Conservation (phyloP, 257 asterid genomes). For the Datura wrightii region DNA sequence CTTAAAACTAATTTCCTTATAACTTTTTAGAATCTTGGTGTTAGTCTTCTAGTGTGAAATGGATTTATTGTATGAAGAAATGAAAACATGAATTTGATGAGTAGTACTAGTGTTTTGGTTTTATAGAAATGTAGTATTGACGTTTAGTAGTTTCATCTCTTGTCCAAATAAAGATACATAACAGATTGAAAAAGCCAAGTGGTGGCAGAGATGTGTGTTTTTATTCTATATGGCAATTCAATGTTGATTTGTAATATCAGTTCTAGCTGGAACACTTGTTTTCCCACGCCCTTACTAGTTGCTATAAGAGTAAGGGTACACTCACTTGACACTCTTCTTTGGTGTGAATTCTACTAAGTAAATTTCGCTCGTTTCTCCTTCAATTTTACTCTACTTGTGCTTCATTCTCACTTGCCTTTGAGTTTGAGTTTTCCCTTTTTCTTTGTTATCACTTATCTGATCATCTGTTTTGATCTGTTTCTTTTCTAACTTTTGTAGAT, state of each 20-base stretch:
- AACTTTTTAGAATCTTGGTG: not conserved
- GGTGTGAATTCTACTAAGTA: not conserved
- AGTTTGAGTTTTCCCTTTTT: not conserved
- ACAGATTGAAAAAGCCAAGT: not conserved
- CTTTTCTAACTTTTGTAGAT: not conserved
- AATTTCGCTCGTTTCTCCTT: not conserved
- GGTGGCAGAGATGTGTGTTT: too few relatives aligned
- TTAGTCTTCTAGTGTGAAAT: not conserved
- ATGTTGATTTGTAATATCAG: too few relatives aligned
- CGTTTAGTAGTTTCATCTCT: not conserved
- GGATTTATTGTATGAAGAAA: not conserved
- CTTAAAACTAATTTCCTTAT: too few relatives aligned
- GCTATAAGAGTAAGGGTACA: too few relatives aligned
- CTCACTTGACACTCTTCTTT: too few relatives aligned
- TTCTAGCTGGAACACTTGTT: too few relatives aligned
- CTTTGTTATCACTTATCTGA: not conserved
- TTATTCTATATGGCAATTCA: too few relatives aligned
- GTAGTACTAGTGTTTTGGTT: not conserved
- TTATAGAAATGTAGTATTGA: not conserved
- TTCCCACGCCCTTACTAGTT: too few relatives aligned
- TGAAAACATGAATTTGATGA: too few relatives aligned
- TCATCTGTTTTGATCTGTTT: too few relatives aligned
- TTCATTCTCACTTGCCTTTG: not conserved
- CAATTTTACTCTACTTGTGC: not conserved
- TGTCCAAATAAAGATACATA: not conserved